Percentiles rank a stretch among this genome's conserved stretches.
These are phyloP conservation scores for Stephania yunnanensis DNA, from an alignment of 164 flowering plant genomes.

Conservation along the genomic window DNA sequence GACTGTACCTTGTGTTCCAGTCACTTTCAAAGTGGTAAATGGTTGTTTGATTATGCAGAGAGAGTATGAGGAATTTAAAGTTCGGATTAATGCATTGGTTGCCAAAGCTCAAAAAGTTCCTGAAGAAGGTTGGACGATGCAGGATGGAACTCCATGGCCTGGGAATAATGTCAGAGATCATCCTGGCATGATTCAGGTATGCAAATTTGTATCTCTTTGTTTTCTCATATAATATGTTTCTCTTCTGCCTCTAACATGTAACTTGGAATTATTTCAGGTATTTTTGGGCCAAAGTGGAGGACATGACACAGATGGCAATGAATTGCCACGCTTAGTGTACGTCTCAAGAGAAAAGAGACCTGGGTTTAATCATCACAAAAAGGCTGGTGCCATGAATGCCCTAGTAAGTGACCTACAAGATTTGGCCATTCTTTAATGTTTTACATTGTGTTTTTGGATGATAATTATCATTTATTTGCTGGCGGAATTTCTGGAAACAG, in stretches of 20 bases:
- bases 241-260: neutral
- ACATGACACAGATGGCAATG: slow-evolving; percentile 58
- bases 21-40: neutral
- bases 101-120: slow-evolving; percentile 69
- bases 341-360: slow-evolving; percentile 70
- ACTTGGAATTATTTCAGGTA: slow-evolving; percentile 28
- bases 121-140: slow-evolving; percentile 79
- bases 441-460: neutral
- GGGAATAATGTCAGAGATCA: slow-evolving; percentile 79
- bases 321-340: slow-evolving; percentile 62
- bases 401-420: slow-evolving; percentile 32
- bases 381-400: slow-evolving; percentile 84
- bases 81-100: slow-evolving; percentile 64
- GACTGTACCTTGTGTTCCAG: neutral
- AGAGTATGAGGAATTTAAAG: slow-evolving; percentile 75
- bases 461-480: neutral
- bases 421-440: neutral
- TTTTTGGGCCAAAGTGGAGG: slow-evolving; percentile 68
- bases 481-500: slow-evolving; percentile 24
- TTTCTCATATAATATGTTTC: neutral
- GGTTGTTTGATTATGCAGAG: slow-evolving; percentile 33
- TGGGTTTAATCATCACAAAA: slow-evolving; percentile 70
- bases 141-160: slow-evolving; percentile 79
- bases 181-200: slow-evolving; percentile 83
- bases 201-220: neutral